Conservation (phyloP, 2,329 filamentous ascomycete genomes). For the Ophiostoma quercus region DNA sequence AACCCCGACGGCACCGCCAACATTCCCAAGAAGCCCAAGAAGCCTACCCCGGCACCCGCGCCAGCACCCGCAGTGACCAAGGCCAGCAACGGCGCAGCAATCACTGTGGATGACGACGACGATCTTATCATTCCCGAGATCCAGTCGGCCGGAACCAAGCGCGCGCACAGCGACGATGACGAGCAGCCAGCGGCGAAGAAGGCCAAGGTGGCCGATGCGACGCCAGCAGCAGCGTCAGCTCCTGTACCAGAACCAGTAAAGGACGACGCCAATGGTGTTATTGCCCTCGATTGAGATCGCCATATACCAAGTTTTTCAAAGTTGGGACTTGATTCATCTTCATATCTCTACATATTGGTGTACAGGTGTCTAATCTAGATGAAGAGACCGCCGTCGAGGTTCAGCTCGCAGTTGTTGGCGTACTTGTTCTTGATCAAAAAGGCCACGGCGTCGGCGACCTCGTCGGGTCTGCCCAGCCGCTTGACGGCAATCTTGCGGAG, state of each 20-base stretch:
- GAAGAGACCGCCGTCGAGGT: slow-evolving; percentile 75
- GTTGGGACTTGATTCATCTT: slow-evolving; percentile 38
- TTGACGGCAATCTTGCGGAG: slow-evolving; percentile 52
- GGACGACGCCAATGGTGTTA: not conserved
- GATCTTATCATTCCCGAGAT: slow-evolving; percentile 32
- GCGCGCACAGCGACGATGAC: slow-evolving; percentile 41
- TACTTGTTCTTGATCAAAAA: slow-evolving; percentile 76
- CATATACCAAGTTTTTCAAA: not conserved
- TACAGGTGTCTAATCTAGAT: not conserved
- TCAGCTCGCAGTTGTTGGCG: slow-evolving; percentile 81
- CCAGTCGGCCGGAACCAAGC: slow-evolving; percentile 38
- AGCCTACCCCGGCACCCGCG: slow-evolving; percentile 38
- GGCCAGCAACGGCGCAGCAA: slow-evolving; percentile 35
- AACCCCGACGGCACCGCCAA: slow-evolving; percentile 32
- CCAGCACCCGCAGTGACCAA: slow-evolving; percentile 33
- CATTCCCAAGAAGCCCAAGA: slow-evolving; percentile 28
- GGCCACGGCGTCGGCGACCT: slow-evolving; percentile 75
- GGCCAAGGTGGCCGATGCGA: slow-evolving; percentile 36
- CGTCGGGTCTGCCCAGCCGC: slow-evolving; percentile 62
- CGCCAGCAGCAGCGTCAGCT: not conserved
- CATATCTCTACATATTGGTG: slow-evolving; percentile 32
- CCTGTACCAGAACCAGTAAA: not conserved
- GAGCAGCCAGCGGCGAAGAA: slow-evolving; percentile 44
- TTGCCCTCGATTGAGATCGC: not conserved
- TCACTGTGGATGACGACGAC: slow-evolving; percentile 34